Percentiles rank a stretch among this genome's conserved stretches.
Conservation (phyloP, 2,329 filamentous ascomycete species). For the Bipolaris cookei region DNA sequence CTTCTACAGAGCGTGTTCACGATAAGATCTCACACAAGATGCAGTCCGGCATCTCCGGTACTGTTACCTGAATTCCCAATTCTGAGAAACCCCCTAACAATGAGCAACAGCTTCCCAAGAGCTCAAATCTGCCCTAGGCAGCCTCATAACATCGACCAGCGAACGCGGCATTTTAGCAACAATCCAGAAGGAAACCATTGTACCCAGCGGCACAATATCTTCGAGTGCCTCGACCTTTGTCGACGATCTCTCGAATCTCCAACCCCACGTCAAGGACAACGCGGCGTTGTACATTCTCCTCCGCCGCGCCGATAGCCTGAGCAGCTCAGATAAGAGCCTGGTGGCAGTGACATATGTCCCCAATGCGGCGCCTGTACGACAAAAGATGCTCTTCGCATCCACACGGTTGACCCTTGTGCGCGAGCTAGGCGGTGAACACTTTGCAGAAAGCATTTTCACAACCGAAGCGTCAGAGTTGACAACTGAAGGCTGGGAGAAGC, state of each 20-base stretch:
- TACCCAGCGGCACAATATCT: constrained; percentile 64
- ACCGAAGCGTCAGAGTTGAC: constrained; percentile 74
- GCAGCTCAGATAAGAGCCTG: constrained; percentile 53
- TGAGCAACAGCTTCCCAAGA: constrained; percentile 68
- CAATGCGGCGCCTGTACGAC: constrained; percentile 76
- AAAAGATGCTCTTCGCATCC: constrained; percentile 85
- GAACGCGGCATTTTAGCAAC: constrained; percentile 74
- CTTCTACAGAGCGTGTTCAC: not conserved
- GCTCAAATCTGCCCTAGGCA: constrained; percentile 75
- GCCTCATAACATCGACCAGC: constrained; percentile 65
- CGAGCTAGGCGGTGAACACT: constrained; percentile 79
- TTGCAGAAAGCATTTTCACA: constrained; percentile 76
- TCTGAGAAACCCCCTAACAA: constrained; percentile 22
- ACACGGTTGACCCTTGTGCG: constrained; percentile 77
- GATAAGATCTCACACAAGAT: constrained; percentile 53
- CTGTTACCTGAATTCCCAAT: constrained; percentile 4
- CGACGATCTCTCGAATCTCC: constrained; percentile 67
- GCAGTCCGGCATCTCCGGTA: constrained; percentile 82
- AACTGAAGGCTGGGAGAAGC: constrained; percentile 71
- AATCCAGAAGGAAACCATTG: constrained; percentile 71
- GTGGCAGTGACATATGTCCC: constrained; percentile 80
- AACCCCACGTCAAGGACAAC: constrained; percentile 68
- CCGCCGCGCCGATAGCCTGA: constrained; percentile 64
- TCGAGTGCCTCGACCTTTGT: constrained; percentile 63
- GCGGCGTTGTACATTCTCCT: constrained; percentile 77